Base-by-base conservation (phyloP, 352 stramenopile species). In the Phytopythium vexans region DNA sequence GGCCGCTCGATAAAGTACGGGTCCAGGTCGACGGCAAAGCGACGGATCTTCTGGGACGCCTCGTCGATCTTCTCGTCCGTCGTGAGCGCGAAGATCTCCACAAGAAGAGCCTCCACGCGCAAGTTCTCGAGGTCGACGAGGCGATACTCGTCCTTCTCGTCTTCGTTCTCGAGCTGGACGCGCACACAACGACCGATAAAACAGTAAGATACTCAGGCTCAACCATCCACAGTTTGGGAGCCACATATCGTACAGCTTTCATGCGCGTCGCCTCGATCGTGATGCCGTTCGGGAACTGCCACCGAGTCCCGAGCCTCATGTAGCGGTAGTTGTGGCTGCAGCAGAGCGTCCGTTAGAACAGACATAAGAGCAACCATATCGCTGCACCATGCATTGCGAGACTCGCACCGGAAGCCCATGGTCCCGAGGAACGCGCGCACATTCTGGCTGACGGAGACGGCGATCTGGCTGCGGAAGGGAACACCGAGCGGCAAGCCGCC, bases 31-130 rank as follows among this genome's bases (percentile, higher is more conserved):
- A 85, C 75, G 27, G 82, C 76, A 58, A 94, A 92, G 27, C 84
- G 76, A 32, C 82, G 78, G 52, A 94, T 90, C 60, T 88, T 88
- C 35, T 92, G 79, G 5, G 82, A 88, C 0, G 76, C 81, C 33
- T 92, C 84, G 43, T 94, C 84, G 39, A 94, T 91, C 54, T 90
- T 89, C 36, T 94, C 84, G 44, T 94, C 84, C 9, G 80, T 92
- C 37, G 84, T 92, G 36, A 94, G 73, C 32, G 82, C 69, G 21
- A 79, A 92, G 16, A 94, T 87, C 57, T 94, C 84, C n/a, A 94
- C 73, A 6, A 94, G 68, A 5, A 92, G 64, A n/a, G 84, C 84
- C 49, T 94, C 84, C 8, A 94, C 82, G 14, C 80, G 81, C 21
- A 94, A 59, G 52, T 91, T 94, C 49, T 94, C 81, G 12, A 94